Conservation (phyloP, 2,329 filamentous ascomycete species). For the Colletotrichum aenigma region DNA sequence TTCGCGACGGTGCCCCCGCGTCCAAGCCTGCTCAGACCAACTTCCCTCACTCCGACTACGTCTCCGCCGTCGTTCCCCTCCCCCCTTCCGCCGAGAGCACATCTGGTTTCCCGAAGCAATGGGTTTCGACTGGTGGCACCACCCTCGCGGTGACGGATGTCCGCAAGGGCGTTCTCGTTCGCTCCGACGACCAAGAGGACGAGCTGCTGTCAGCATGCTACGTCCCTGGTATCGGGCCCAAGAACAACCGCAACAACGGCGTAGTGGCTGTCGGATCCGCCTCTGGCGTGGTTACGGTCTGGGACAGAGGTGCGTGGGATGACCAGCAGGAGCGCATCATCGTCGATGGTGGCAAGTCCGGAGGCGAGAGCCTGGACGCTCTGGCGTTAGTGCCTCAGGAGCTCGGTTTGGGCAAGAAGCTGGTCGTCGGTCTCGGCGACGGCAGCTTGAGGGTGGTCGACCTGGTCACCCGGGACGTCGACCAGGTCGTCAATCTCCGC, state of each 20-base stretch:
- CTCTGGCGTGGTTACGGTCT: slow-evolving; percentile 84
- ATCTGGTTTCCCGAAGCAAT: slow-evolving; percentile 91
- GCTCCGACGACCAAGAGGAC: slow-evolving; percentile 94
- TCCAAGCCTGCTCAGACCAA: slow-evolving; percentile 78
- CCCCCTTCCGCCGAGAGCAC: slow-evolving; percentile 82
- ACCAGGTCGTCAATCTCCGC: slow-evolving; percentile 61
- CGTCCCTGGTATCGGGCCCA: slow-evolving; percentile 76
- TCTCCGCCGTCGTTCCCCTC: slow-evolving; percentile 85
- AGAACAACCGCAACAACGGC: slow-evolving; percentile 69
- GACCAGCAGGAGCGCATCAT: slow-evolving; percentile 91
- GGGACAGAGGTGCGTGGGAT: slow-evolving; percentile 95
- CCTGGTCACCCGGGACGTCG: slow-evolving; percentile 74
- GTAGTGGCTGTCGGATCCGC: slow-evolving; percentile 77
- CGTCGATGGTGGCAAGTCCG: slow-evolving; percentile 66
- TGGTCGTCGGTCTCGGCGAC: slow-evolving; percentile 82
- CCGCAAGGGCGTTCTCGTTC: slow-evolving; percentile 81
- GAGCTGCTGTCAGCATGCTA: slow-evolving; percentile 84
- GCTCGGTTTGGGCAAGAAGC: slow-evolving; percentile 72
- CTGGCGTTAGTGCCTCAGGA: slow-evolving; percentile 74
- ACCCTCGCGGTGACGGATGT: slow-evolving; percentile 91
- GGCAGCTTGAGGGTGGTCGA: slow-evolving; percentile 80
- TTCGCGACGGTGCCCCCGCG: slow-evolving; percentile 66
- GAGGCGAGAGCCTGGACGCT: slow-evolving; percentile 82
- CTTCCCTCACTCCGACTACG: slow-evolving; percentile 89
- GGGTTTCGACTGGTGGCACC: slow-evolving; percentile 90